These are phyloP conservation scores for Hypholoma fasciculare DNA, from an alignment of 768 basidiomycete genomes.

Conservation along the genomic window DNA sequence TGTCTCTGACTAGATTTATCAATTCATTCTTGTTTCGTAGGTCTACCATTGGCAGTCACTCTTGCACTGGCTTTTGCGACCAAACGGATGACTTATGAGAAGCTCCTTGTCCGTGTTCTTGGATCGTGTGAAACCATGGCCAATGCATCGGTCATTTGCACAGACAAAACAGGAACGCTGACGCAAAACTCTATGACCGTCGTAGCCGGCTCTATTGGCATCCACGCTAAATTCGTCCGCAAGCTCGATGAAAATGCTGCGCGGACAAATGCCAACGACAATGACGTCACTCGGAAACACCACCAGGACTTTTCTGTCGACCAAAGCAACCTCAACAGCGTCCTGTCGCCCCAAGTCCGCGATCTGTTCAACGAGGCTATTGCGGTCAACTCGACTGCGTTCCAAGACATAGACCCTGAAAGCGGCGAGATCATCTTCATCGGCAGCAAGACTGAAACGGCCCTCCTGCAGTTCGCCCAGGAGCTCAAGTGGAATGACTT, in stretches of 20 bases:
- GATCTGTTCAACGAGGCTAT: conserved; percentile 83
- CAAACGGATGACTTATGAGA: conserved; percentile 96
- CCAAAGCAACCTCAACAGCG: conserved; percentile 61
- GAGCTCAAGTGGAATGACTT: conserved; percentile 78
- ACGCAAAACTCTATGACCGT: conserved; percentile 96
- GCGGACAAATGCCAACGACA: conserved; percentile 64
- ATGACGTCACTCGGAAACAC: conserved; percentile 41
- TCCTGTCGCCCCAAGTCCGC: conserved; percentile 60
- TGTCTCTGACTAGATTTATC: background rate
- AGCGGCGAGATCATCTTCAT: conserved; percentile 66
- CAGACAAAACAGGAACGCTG: conserved; percentile 95
- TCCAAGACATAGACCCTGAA: conserved; percentile 71
- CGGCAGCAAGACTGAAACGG: conserved; percentile 95
- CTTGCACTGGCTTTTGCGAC: conserved; percentile 97
- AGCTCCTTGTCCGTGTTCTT: conserved; percentile 92
- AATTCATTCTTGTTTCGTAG: conserved; percentile 31
- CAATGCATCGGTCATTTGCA: conserved; percentile 93
- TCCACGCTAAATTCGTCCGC: conserved; percentile 92
- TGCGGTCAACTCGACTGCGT: conserved; percentile 92
- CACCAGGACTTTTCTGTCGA: conserved; percentile 86
- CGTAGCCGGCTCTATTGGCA: conserved; percentile 92
- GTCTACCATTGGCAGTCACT: conserved; percentile 93
- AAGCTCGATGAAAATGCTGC: conserved; percentile 68
- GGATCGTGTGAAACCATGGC: conserved; percentile 99
- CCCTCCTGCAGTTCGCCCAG: conserved; percentile 83